Evolutionary conservation across 305 asterid species (phyloP).

Genomic region (Fraxinus sp.): DNA sequence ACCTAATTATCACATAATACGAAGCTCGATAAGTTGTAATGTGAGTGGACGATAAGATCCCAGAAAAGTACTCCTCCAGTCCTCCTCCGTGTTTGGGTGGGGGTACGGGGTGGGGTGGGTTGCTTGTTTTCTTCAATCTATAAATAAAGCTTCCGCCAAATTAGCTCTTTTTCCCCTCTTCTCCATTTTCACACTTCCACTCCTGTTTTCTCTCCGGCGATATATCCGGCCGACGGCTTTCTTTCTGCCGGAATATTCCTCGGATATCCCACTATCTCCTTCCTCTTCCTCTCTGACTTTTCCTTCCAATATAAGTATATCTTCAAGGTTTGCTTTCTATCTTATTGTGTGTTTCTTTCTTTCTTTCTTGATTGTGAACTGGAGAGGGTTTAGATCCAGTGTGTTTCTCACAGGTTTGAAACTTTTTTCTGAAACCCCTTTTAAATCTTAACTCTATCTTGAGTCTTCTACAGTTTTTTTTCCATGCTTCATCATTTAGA

Average conservation of each 20-base stretch:
- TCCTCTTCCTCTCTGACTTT: not conserved
- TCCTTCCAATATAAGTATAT: not conserved
- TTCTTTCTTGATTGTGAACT: slow-evolving; percentile 22
- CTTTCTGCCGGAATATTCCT: slow-evolving; percentile 35
- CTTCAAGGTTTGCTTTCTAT: slow-evolving; percentile 28
- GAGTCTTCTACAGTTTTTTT: not conserved
- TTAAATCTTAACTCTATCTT: slow-evolving; percentile 13
- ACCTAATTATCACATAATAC: not conserved
- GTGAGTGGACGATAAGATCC: not conserved
- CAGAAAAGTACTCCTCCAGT: not conserved
- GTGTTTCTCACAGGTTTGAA: slow-evolving; percentile 18
- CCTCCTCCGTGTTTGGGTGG: not conserved
- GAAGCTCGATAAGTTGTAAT: not conserved
- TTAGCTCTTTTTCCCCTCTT: not conserved
- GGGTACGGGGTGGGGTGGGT: not conserved
- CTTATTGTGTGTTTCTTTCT: not conserved
- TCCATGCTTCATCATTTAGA: slow-evolving; percentile 13
- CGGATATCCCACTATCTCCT: slow-evolving; percentile 9
- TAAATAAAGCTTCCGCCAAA: not conserved
- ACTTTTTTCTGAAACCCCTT: not conserved
- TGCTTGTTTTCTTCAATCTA: not conserved
- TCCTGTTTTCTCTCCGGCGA: slow-evolving; percentile 39
- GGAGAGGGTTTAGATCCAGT: slow-evolving; percentile 48
- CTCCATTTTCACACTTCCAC: not conserved
- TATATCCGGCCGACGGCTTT: slow-evolving; percentile 37